Evolutionary conservation across 2,329 filamentous ascomycete genomes (phyloP).

Genomic region (Botryotinia convoluta): DNA sequence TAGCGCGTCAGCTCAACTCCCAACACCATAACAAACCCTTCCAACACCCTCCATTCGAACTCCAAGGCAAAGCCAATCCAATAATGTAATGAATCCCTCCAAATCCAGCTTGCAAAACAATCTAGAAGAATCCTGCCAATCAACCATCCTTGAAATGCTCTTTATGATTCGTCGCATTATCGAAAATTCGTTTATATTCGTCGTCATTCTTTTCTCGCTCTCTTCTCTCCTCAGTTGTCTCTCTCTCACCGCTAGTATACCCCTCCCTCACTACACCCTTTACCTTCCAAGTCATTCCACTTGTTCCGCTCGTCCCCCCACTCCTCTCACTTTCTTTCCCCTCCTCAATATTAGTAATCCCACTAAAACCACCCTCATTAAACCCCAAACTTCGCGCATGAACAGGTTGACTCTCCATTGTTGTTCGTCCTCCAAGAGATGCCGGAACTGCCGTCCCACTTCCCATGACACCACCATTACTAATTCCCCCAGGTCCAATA

Average conservation of each 20-base stretch:
- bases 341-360: constrained; percentile 36
- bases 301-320: not conserved
- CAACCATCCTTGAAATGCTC: not conserved
- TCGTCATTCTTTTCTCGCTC: not conserved
- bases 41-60: not conserved
- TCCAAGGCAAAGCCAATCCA: not conserved
- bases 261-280: not conserved
- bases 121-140: not conserved
- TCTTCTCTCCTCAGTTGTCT: not conserved
- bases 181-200: not conserved
- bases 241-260: not conserved
- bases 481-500: not conserved
- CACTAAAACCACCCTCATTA: constrained; percentile 31
- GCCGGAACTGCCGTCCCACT: constrained; percentile 26
- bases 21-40: not conserved
- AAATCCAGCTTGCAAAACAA: not conserved
- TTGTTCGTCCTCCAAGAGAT: constrained; percentile 29
- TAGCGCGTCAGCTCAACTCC: not conserved
- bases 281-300: not conserved
- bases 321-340: not conserved
- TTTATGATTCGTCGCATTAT: not conserved
- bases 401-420: constrained; percentile 32
- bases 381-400: constrained; percentile 32
- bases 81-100: not conserved
- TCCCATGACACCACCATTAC: constrained; percentile 19